A percentile compares a stretch with the other conserved stretches of the same genome.
Evolutionary conservation across 805 yeast species (phyloP).

Genomic region (Isabelozyma pseudorhagii): DNA sequence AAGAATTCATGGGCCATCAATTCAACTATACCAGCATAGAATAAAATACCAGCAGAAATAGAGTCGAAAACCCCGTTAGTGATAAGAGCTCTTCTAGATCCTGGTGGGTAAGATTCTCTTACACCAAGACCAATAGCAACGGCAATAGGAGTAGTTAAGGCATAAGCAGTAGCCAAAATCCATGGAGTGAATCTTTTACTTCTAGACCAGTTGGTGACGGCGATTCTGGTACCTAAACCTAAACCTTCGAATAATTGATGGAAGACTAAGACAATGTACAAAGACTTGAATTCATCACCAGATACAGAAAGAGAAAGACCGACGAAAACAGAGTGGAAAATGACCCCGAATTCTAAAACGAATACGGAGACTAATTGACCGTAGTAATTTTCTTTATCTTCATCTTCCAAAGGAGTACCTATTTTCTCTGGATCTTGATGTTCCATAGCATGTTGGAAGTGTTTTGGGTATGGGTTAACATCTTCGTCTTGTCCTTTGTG

Average conservation of each 20-base stretch:
- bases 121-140: slow-evolving; percentile 79
- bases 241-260: slow-evolving; percentile 34
- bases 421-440: slow-evolving; percentile 45
- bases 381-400: slow-evolving; percentile 45
- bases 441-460: slow-evolving; percentile 41
- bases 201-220: slow-evolving; percentile 54
- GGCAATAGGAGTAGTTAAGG: slow-evolving; percentile 68
- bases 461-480: slow-evolving; percentile 30
- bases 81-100: slow-evolving; percentile 55
- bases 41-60: slow-evolving; percentile 71
- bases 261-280: slow-evolving; percentile 26
- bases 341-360: slow-evolving; percentile 28
- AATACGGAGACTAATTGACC: slow-evolving; percentile 54
- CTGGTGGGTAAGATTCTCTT: slow-evolving; percentile 57
- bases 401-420: slow-evolving; percentile 31
- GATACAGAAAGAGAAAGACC: slow-evolving; percentile 31
- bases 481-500: not conserved
- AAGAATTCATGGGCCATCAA: slow-evolving; percentile 76
- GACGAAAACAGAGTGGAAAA: slow-evolving; percentile 32
- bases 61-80: slow-evolving; percentile 74
- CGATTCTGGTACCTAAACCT: slow-evolving; percentile 41
- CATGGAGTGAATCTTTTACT: slow-evolving; percentile 50
- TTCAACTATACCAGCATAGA: slow-evolving; percentile 77
- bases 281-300: slow-evolving; percentile 24
- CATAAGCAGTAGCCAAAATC: slow-evolving; percentile 48